phyloP scores from a whole-genome alignment of 208 protist species.

The Trypanosoma brucei region DNA sequence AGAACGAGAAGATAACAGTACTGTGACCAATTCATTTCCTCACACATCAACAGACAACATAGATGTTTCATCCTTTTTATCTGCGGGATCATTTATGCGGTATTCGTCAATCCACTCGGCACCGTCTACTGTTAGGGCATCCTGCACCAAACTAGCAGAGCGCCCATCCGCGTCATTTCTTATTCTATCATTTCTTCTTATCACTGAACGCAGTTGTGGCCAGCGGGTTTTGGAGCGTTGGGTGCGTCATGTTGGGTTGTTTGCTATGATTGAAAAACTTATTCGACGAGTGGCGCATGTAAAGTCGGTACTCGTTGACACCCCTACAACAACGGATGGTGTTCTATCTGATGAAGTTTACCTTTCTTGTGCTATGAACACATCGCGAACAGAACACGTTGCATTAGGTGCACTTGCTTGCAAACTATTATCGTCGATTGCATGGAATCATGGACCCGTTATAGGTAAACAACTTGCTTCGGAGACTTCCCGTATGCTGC shows the following conservation, averaged over 20 bases:
- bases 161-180: constrained; percentile 48
- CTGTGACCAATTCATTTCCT: background rate
- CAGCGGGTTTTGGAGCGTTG: constrained; percentile 27
- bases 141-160: constrained; percentile 18
- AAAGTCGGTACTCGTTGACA: constrained; percentile 51
- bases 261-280: constrained; percentile 25
- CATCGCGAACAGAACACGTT: constrained; percentile 40
- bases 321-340: constrained; percentile 53
- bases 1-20: background rate
- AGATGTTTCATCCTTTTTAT: background rate
- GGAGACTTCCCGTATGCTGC: constrained; percentile 22
- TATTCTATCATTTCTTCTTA: constrained; percentile 48
- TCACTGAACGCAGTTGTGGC: constrained; percentile 26
- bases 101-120: background rate
- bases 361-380: constrained; percentile 41
- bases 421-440: constrained; percentile 54
- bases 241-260: constrained; percentile 24
- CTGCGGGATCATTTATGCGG: background rate
- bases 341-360: constrained; percentile 79
- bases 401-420: constrained; percentile 55
- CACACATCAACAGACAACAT: background rate
- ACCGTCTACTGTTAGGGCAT: background rate
- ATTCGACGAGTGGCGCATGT: constrained; percentile 33
- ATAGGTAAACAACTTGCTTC: constrained; percentile 13
- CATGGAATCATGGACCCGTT: constrained; percentile 28